These are phyloP conservation scores for Phaeotremella fagi DNA, from an alignment of 768 basidiomycete species.

Conservation along the genomic window DNA sequence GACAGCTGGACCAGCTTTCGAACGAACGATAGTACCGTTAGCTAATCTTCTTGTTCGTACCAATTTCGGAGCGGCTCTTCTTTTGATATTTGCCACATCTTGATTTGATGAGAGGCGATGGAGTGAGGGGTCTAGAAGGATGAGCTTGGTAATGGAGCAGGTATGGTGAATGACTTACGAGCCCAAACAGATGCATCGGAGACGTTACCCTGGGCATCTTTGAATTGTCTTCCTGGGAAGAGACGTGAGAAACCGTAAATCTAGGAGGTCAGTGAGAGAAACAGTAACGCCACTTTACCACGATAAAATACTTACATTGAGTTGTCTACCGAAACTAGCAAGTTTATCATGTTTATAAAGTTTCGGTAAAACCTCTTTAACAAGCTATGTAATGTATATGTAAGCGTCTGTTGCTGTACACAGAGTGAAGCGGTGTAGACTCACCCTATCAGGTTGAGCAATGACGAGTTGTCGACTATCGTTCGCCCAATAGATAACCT, in stretches of 20 bases:
- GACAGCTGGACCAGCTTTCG: conserved; percentile 36
- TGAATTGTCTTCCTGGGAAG: conserved; percentile 46
- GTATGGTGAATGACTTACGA: conserved; percentile 36
- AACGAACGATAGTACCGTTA: conserved; percentile 38
- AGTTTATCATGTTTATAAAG: conserved; percentile 48
- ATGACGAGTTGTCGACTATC: conserved; percentile 45
- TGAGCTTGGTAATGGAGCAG: background rate
- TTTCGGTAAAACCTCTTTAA: conserved; percentile 40
- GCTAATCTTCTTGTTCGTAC: conserved; percentile 44
- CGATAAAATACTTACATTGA: conserved; percentile 46
- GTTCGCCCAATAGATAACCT: conserved; percentile 47
- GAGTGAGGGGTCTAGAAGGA: conserved; percentile 40
- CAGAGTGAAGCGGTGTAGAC: conserved; percentile 1
- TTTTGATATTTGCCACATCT: conserved; percentile 38
- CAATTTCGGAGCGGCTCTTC: conserved; percentile 45
- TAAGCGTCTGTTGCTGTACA: background rate
- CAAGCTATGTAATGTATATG: conserved; percentile 20
- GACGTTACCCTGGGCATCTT: conserved; percentile 40
- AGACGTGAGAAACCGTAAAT: conserved; percentile 46
- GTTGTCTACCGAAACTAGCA: conserved; percentile 45
- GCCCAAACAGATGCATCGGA: conserved; percentile 47
- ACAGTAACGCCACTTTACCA: too few relatives aligned
- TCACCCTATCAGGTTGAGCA: conserved; percentile 39
- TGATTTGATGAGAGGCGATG: conserved; percentile 35
- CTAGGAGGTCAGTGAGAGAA: too few relatives aligned